Percentiles rank a stretch among this genome's conserved stretches.
Conservation (phyloP, 73 alveolate genomes). For the Halteria grandinella region DNA sequence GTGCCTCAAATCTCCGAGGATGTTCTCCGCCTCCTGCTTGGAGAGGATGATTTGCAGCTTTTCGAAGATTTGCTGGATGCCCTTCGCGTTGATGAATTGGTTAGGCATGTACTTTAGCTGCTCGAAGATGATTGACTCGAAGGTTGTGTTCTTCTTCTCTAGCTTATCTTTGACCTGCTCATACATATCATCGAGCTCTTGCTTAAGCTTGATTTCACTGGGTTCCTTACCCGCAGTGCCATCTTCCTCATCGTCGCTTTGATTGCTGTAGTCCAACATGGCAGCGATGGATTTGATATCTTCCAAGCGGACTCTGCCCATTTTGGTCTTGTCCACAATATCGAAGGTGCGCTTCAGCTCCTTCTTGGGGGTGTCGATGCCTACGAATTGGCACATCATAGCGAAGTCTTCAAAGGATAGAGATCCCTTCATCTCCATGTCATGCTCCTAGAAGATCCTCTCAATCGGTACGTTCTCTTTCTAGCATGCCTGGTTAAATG, state of each 20-base stretch:
- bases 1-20: conserved; percentile 36
- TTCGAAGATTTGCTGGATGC: conserved; percentile 46
- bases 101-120: conserved; percentile 44
- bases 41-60: conserved; percentile 25
- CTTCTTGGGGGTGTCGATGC: conserved; percentile 34
- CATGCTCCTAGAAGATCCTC: conserved; percentile 62
- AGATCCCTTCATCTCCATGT: conserved; percentile 41
- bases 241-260: conserved; percentile 3
- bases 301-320: conserved; percentile 44
- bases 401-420: conserved; percentile 39
- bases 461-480: conserved; percentile 37
- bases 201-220: conserved; percentile 19
- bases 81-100: conserved; percentile 41
- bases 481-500: conserved; percentile 11
- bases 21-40: conserved; percentile 29
- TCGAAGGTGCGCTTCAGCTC: conserved; percentile 48
- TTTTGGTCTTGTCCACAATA: conserved; percentile 44
- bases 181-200: conserved; percentile 56
- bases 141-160: conserved; percentile 52
- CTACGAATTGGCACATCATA: conserved; percentile 16
- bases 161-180: conserved; percentile 45
- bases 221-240: neutral
- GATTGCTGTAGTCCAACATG: conserved; percentile 21
- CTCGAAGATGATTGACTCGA: conserved; percentile 26
- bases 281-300: conserved; percentile 31